phyloP scores from a whole-genome alignment of 2,329 filamentous ascomycete genomes.

The Botrytis tulipae region DNA sequence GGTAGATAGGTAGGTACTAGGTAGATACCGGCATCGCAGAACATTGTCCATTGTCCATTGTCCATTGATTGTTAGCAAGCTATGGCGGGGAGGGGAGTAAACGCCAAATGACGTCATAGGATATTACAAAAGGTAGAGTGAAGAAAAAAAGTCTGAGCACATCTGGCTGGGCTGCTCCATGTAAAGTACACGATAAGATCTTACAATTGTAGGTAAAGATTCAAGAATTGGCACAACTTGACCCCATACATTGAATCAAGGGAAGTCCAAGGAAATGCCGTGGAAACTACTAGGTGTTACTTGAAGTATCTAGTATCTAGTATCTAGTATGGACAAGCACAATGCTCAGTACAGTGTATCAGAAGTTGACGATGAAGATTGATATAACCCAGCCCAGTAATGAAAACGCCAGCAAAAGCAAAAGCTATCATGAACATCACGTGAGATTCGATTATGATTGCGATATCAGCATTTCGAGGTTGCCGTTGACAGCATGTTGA shows the following conservation, averaged over 20 bases:
- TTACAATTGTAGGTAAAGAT: neutral
- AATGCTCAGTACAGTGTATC: neutral
- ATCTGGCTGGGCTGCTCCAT: neutral
- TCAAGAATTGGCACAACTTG: neutral
- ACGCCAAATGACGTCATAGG: neutral
- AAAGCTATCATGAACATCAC: neutral
- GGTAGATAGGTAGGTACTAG: too few relatives aligned
- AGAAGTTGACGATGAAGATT: too few relatives aligned
- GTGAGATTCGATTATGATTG: neutral
- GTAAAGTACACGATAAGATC: neutral
- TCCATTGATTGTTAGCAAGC: neutral
- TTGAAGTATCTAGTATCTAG: neutral
- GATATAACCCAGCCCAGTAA: too few relatives aligned
- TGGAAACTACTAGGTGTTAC: neutral
- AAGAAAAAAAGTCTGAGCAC: neutral
- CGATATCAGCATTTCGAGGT: neutral
- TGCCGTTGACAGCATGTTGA: neutral
- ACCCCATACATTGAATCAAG: neutral
- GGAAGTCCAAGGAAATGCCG: neutral
- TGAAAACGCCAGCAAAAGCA: too few relatives aligned
- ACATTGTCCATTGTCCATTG: neutral
- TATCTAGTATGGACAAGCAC: neutral
- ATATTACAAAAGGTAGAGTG: neutral
- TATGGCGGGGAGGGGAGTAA: neutral
- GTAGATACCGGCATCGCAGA: neutral